Conservation (phyloP, 352 stramenopile species). For the Pythium aquatile region DNA sequence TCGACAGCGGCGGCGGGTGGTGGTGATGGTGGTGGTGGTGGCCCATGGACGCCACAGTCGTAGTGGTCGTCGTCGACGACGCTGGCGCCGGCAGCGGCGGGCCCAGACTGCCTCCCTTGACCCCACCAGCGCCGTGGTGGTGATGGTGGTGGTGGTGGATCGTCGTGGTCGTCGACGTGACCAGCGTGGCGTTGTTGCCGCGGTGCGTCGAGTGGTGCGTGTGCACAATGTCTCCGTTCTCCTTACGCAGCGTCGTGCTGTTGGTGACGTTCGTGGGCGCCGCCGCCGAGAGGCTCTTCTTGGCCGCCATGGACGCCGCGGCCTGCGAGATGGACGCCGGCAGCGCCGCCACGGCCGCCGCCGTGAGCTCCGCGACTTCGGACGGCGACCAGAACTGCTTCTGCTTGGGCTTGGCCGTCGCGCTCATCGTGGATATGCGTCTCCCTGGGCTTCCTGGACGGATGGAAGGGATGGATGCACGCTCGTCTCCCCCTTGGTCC, state of each 20-base stretch:
- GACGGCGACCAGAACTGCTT: slow-evolving; percentile 75
- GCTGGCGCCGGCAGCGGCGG: slow-evolving; percentile 1
- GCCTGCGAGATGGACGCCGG: slow-evolving; percentile 60
- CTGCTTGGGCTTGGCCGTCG: slow-evolving; percentile 33
- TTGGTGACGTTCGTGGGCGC: slow-evolving; percentile 46
- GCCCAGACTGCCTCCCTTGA: neutral
- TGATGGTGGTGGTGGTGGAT: slow-evolving; percentile 59
- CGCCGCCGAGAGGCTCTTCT: slow-evolving; percentile 7
- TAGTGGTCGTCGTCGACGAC: slow-evolving; percentile 16
- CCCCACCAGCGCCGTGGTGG: slow-evolving; percentile 6
- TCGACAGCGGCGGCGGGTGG: slow-evolving; percentile 31
- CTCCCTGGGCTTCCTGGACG: neutral
- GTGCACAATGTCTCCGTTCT: slow-evolving; percentile 78
- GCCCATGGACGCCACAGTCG: slow-evolving; percentile 27
- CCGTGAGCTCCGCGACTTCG: slow-evolving; percentile 75
- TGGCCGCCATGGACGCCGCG: slow-evolving; percentile 18
- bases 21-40: slow-evolving; percentile 48
- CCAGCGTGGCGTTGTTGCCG: slow-evolving; percentile 64
- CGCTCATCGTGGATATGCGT: neutral
- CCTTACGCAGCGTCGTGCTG: slow-evolving; percentile 54
- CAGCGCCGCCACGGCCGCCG: slow-evolving; percentile 63
- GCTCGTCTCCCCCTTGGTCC: neutral
- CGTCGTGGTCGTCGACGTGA: slow-evolving; percentile 77
- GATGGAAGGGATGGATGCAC: too few relatives aligned
- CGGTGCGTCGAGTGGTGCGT: slow-evolving; percentile 74